Percentiles rank a stretch among this genome's conserved stretches.
Evolutionary conservation across 768 basidiomycete genomes (phyloP).

Genomic region (Pulveroboletus sp.): DNA sequence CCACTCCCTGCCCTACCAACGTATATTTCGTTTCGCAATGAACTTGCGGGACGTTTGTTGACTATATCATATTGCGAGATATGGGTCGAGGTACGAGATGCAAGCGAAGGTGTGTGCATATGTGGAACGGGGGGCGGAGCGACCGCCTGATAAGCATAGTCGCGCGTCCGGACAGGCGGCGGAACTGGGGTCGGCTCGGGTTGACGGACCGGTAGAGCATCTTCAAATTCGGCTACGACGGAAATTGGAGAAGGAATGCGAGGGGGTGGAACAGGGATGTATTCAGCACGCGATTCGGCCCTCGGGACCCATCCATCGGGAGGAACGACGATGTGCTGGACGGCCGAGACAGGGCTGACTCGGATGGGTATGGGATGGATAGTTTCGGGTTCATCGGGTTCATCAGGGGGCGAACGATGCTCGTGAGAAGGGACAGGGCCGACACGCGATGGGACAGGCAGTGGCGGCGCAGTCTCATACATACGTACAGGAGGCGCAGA

Average conservation of each 20-base stretch:
- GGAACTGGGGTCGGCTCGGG: constrained; percentile 16
- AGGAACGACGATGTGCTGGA: constrained; percentile 6
- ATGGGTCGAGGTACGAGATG: constrained; percentile 29
- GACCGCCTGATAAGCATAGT: constrained; percentile 27
- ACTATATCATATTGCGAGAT: constrained; percentile 32
- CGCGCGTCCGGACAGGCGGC: constrained; percentile 26
- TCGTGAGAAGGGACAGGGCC: constrained; percentile 20
- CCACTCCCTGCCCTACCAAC: constrained; percentile 18
- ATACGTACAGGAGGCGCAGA: constrained; percentile 28
- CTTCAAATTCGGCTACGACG: constrained; percentile 13
- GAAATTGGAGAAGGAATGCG: constrained; percentile 17
- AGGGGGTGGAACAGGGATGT: constrained; percentile 23
- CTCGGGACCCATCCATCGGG: constrained; percentile 31
- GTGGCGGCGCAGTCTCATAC: constrained; percentile 15
- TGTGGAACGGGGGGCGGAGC: constrained; percentile 9
- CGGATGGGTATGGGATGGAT: constrained; percentile 31
- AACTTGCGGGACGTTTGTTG: constrained; percentile 22
- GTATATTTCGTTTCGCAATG: constrained; percentile 27
- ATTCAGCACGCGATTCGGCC: constrained; percentile 25
- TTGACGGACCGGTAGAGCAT: constrained; percentile 1
- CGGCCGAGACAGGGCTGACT: constrained; percentile 11
- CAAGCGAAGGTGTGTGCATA: constrained; percentile 19
- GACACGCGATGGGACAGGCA: constrained; percentile 22
- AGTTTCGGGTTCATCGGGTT: constrained; percentile 20
- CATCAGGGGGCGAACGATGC: constrained; percentile 4